Percentiles rank a stretch among this genome's conserved stretches.
These are phyloP conservation scores for Paspalum notatum DNA, from an alignment of 176 grass and related monocot species.

Conservation along the genomic window DNA sequence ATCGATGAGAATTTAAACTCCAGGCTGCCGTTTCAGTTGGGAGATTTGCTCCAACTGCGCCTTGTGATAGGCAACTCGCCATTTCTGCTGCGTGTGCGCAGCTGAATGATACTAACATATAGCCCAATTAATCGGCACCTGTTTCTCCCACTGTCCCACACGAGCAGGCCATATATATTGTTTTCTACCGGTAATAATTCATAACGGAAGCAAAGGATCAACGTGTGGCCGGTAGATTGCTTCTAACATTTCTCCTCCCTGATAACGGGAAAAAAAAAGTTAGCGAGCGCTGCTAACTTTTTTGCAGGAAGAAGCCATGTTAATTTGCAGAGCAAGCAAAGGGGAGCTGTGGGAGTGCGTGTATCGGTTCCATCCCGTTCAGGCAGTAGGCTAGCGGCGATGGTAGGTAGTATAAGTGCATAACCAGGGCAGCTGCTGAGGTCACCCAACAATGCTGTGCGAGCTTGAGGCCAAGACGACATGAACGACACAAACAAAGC, in stretches of 20 bases:
- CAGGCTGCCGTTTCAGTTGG: not conserved
- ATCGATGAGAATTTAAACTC: not conserved
- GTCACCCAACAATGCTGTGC: not conserved
- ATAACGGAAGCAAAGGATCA: not conserved
- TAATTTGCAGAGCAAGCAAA: conserved; percentile 22
- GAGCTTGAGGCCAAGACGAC: not conserved
- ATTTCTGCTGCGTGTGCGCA: not conserved
- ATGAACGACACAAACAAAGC: not conserved
- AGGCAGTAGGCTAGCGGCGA: not conserved
- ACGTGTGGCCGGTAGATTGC: not conserved
- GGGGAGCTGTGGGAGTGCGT: not conserved
- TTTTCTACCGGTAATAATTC: not conserved
- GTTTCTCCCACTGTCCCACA: not conserved
- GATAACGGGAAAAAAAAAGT: not conserved
- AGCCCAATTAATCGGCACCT: not conserved
- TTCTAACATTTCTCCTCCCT: not conserved
- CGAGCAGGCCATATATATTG: not conserved
- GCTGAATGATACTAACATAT: not conserved
- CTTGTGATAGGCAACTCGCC: not conserved
- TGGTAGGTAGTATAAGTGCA: not conserved
- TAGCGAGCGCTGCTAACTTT: not conserved
- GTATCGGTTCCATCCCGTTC: not conserved
- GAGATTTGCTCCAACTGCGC: not conserved
- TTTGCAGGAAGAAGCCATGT: conserved; percentile 26
- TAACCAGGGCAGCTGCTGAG: not conserved